phyloP scores from a whole-genome alignment of 345 rosid species.

The Capsella bursapastoris region DNA sequence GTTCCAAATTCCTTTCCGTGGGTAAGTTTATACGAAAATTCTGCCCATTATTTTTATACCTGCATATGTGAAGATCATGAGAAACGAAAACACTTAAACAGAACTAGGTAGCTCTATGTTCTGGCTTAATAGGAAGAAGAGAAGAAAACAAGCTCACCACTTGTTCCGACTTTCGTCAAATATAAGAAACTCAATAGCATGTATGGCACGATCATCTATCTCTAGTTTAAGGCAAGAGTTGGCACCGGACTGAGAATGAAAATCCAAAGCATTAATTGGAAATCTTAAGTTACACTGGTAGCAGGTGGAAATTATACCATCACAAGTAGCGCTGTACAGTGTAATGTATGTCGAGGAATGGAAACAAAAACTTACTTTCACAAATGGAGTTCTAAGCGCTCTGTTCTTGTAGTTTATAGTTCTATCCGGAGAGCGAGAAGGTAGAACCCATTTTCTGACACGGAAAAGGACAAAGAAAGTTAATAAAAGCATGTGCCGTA shows the following conservation, averaged over 20 bases:
- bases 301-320: conserved; percentile 24
- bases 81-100: conserved; percentile 14
- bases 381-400: conserved; percentile 93
- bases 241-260: conserved; percentile 63
- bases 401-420: conserved; percentile 80
- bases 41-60: conserved; percentile 87
- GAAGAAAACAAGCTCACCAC: conserved; percentile 61
- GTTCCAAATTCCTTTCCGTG: conserved; percentile 46
- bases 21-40: conserved; percentile 85
- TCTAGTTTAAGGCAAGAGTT: conserved; percentile 68
- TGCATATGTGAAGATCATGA: conserved; percentile 44
- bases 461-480: conserved; percentile 24
- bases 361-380: conserved; percentile 58
- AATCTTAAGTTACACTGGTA: conserved; percentile 29
- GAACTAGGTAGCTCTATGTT: conserved; percentile 19
- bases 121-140: conserved; percentile 25
- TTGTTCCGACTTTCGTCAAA: conserved; percentile 79
- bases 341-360: conserved; percentile 6
- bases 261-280: conserved; percentile 28
- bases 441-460: conserved; percentile 87
- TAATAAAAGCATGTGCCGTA: background rate
- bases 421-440: conserved; percentile 78
- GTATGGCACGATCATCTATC: conserved; percentile 76
- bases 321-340: conserved; percentile 6
- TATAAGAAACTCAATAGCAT: conserved; percentile 91